Evolutionary conservation across 495 filamentous ascomycete species (phyloP).

Genomic region (Gamarada debralockiae): DNA sequence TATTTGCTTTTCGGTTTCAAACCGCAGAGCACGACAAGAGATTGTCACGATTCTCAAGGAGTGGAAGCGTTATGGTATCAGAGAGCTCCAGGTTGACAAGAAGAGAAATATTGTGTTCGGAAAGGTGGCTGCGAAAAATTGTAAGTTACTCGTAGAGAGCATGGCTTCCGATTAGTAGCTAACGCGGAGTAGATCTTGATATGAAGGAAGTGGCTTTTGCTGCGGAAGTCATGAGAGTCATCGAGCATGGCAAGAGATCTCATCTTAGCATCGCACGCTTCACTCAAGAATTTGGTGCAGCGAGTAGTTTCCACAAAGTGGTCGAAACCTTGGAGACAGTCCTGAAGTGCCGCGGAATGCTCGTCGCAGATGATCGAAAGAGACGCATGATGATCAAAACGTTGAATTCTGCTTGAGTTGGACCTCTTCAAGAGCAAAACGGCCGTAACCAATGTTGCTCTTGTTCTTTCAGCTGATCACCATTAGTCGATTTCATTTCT

Average conservation of each 20-base stretch:
- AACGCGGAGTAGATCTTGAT: slow-evolving; percentile 50
- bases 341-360: slow-evolving; percentile 52
- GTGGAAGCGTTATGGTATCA: slow-evolving; percentile 78
- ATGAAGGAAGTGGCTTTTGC: slow-evolving; percentile 78
- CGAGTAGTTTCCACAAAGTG: slow-evolving; percentile 76
- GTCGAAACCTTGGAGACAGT: slow-evolving; percentile 66
- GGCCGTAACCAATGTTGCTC: no score
- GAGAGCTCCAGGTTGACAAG: slow-evolving; percentile 70
- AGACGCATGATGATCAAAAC: slow-evolving; percentile 65
- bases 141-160: slow-evolving; percentile 45
- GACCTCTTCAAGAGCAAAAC: not conserved
- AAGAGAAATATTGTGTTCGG: slow-evolving; percentile 69
- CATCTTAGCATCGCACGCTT: slow-evolving; percentile 73
- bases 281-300: slow-evolving; percentile 83
- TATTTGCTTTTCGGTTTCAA: slow-evolving; percentile 68
- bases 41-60: slow-evolving; percentile 66
- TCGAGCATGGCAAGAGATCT: slow-evolving; percentile 70
- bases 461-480: not conserved
- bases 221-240: slow-evolving; percentile 77
- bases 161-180: not conserved
- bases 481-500: not conserved
- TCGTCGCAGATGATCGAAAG: slow-evolving; percentile 68
- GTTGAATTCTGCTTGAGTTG: slow-evolving; percentile 23
- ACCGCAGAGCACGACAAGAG: slow-evolving; percentile 67
- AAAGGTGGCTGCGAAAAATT: slow-evolving; percentile 67